Base-by-base conservation (phyloP, 2,329 filamentous ascomycete species). In the Fusarium devonianum region DNA sequence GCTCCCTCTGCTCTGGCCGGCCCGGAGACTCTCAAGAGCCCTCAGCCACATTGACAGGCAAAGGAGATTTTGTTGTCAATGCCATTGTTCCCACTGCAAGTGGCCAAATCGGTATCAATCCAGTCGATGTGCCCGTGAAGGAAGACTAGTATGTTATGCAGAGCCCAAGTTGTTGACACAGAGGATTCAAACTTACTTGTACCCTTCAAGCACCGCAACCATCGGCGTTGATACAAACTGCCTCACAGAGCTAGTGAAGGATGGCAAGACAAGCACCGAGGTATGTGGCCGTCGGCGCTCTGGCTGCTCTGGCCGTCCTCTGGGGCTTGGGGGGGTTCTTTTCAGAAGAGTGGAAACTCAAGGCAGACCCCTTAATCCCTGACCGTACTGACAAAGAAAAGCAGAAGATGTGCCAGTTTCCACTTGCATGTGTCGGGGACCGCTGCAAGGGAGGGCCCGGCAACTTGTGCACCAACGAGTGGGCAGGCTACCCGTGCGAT, bases 61-160 rank as follows among this genome's bases (percentile, higher is more conserved):
- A 7, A 8, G 9, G 9, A 26, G 25, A 26, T 26, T 26, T 25
- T 22, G 19, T 14, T 14, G 17, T 22, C n/a, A 8, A 26, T 10
- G 35, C 35, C 14, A 38, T 38, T 12, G n/a, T 38, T 10, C 35
- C 35, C 19, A 38, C 35, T 5, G n/a, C 14, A 6, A 38, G 21
- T 18, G 21, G 35, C 16, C 35, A 38, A 38, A 38, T 38, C 14
- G 35, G 35, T 14, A 38, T 38, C 35, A 38, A 38, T 28, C 35
- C 35, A 38, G 35, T 38, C 16, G 35, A 38, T 23, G 26, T 38
- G 16, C 35, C 35, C 7, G 11, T 17, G 10, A 23, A 23, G 7
- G 35, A 38, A 38, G 26, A 25, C 13, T 38, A 26, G 35, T 38
- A 38, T 28, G 35, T 38, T 10, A 38, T 6, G 11, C 17, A 26